Evolutionary conservation across 352 stramenopile species (phyloP), one percentile per base, ranked within the genome.

Genomic region (Phytopythium montanum): DNA sequence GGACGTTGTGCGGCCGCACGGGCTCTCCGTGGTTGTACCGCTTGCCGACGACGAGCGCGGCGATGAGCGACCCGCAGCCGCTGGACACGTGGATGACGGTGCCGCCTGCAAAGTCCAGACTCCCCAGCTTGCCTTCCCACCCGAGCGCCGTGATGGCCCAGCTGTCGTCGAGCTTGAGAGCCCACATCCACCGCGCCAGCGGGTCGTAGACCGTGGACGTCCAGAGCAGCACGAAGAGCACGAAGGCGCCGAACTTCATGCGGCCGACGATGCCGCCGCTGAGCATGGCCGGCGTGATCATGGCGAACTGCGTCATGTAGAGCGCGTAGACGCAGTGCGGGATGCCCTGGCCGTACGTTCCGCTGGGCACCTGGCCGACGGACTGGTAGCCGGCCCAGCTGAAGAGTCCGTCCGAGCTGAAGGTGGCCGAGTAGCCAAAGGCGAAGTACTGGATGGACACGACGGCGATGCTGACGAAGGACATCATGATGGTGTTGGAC

Each of bases 151-250:
- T n/a, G 14, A 55, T 18, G 25, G 60, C 46, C 23, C 61, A 70
- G n/a, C n/a, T 44, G 13, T 58, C 59, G 42, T 64, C 54, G 45
- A 77, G 56, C 14, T 72, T 50, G 5, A 60, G 48, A 9, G 61
- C 33, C 75, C 75, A 85, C 44, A 73, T 66, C 66, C 76, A 79
- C 56, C 73, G 73, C n/a, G 73, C 75, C n/a, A 85, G 48, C 23
- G 73, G 73, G 57, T 68, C 70, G 56, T 84, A 85, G 7, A 85
- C 68, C 18, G 71, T 29, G n/a, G 77, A 48, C 21, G 68, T 64
- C 59, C 70, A 83, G 23, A 81, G 36, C 41, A 67, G 23, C 3
- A 73, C 51, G 48, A 83, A 83, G 29, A 81, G 39, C 28, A 78
- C 14, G 44, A 64, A 70, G 14, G 60, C 42, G 38, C 61, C 65